A percentile compares a stretch with the other conserved stretches of the same genome.
Evolutionary conservation across 441 rosid genomes (phyloP).

Genomic region (Gossypium aridum): DNA sequence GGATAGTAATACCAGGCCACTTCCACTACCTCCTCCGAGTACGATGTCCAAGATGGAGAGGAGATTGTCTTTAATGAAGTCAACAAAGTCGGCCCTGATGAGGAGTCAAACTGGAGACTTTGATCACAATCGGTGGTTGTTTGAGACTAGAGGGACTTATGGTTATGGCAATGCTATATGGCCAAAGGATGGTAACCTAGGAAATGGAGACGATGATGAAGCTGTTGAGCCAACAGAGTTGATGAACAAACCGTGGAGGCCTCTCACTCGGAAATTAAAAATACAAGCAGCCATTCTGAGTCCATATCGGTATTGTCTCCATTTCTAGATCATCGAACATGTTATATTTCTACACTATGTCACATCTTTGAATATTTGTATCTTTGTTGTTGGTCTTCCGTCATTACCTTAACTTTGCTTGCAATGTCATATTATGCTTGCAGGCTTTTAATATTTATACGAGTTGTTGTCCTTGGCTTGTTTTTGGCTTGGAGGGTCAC

Average conservation of each 20-base stretch:
- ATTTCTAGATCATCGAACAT: not conserved
- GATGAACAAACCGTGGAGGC: slow-evolving; percentile 87
- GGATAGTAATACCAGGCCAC: slow-evolving; percentile 47
- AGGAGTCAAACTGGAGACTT: slow-evolving; percentile 90
- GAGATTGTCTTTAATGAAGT: slow-evolving; percentile 84
- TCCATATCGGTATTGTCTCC: slow-evolving; percentile 55
- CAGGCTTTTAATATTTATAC: slow-evolving; percentile 74
- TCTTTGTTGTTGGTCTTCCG: not conserved
- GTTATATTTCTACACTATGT: not conserved
- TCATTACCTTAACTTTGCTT: not conserved
- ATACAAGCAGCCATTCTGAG: slow-evolving; percentile 87
- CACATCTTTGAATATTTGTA: not conserved
- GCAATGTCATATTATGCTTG: slow-evolving; percentile 3
- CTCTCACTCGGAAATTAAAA: slow-evolving; percentile 82
- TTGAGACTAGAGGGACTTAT: slow-evolving; percentile 82
- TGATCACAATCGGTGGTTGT: slow-evolving; percentile 84
- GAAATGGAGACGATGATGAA: slow-evolving; percentile 54
- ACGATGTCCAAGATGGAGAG: slow-evolving; percentile 74
- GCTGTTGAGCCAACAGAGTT: slow-evolving; percentile 54
- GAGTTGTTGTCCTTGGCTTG: slow-evolving; percentile 60
- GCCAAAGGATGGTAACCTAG: slow-evolving; percentile 74
- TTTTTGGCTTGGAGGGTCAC: slow-evolving; percentile 67
- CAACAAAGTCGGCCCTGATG: slow-evolving; percentile 63
- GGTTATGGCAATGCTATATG: slow-evolving; percentile 92
- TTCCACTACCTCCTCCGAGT: slow-evolving; percentile 51